A percentile compares a stretch with the other conserved stretches of the same genome.
Conservation (phyloP, 176 grass and related monocot species). For the Microstegium vimineum region DNA sequence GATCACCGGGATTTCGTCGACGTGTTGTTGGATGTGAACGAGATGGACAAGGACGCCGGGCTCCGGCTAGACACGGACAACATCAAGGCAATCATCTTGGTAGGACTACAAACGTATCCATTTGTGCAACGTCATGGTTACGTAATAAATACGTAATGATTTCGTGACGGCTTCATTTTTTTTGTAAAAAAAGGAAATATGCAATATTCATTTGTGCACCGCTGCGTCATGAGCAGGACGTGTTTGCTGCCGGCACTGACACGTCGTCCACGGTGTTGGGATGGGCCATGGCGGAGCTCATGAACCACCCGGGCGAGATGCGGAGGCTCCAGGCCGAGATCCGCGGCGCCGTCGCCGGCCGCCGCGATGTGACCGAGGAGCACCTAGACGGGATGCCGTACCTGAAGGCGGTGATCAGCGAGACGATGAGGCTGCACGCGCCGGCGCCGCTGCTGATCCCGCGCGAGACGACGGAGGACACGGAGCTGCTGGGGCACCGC, state of each 20-base stretch:
- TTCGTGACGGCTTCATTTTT: too few species aligned
- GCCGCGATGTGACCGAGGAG: slow-evolving; percentile 14
- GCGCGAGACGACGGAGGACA: not conserved
- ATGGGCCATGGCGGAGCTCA: slow-evolving; percentile 40
- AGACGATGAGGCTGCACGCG: slow-evolving; percentile 38
- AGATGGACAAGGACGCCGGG: not conserved
- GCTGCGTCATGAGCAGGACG: slow-evolving; percentile 1
- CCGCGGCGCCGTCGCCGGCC: not conserved
- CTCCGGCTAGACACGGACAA: too few species aligned
- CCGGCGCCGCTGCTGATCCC: slow-evolving; percentile 11
- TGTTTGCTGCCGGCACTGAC: slow-evolving; percentile 24
- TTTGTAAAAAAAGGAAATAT: too few species aligned
- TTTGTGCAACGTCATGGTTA: too few species aligned
- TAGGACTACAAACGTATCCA: too few species aligned
- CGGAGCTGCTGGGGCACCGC: not conserved
- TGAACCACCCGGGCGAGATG: slow-evolving; percentile 27
- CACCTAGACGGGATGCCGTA: not conserved
- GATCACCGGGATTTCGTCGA: slow-evolving; percentile 24
- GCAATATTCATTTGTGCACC: too few species aligned
- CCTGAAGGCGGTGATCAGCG: slow-evolving; percentile 35
- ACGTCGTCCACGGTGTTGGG: not conserved
- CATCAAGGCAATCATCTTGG: too few species aligned
- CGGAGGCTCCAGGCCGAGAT: slow-evolving; percentile 41
- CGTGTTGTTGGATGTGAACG: slow-evolving; percentile 37
- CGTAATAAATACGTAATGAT: too few species aligned